Evolutionary conservation across 2,329 filamentous ascomycete genomes (phyloP).

Genomic region (Elsinoe batatas): DNA sequence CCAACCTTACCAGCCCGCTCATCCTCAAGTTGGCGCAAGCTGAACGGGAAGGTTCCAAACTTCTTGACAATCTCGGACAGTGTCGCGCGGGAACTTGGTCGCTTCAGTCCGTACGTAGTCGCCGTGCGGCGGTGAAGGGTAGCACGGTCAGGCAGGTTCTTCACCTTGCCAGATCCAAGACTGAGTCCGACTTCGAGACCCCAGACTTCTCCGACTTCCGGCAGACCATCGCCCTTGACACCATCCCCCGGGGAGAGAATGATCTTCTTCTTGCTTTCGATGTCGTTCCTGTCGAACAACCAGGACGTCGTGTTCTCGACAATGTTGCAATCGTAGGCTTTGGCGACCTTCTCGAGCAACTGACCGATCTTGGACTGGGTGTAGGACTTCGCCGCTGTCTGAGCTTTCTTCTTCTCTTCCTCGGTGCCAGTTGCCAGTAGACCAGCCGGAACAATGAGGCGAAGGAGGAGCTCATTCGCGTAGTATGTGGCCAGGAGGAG

Average conservation of each 20-base stretch:
- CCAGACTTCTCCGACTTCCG: constrained; percentile 90
- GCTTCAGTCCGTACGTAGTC: constrained; percentile 87
- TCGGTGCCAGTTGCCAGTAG: constrained; percentile 72
- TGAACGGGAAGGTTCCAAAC: constrained; percentile 97
- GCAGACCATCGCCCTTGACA: constrained; percentile 78
- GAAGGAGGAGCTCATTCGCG: constrained; percentile 86
- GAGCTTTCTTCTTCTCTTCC: constrained; percentile 85
- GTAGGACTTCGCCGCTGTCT: constrained; percentile 67
- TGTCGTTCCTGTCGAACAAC: constrained; percentile 94
- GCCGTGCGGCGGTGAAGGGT: constrained; percentile 89
- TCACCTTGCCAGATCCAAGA: constrained; percentile 86
- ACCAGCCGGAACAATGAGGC: constrained; percentile 85
- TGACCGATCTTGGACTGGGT: constrained; percentile 79
- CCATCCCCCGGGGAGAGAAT: constrained; percentile 80
- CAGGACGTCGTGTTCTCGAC: constrained; percentile 98
- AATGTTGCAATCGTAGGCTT: constrained; percentile 81
- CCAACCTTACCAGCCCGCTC: constrained; percentile 93
- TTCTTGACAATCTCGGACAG: constrained; percentile 94
- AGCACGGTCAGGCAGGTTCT: constrained; percentile 75
- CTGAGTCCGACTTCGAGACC: constrained; percentile 93
- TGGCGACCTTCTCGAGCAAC: constrained; percentile 82
- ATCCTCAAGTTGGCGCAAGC: constrained; percentile 89
- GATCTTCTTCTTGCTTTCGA: constrained; percentile 97
- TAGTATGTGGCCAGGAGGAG: constrained; percentile 86
- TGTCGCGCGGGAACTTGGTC: constrained; percentile 82